phyloP scores from a whole-genome alignment of 768 basidiomycete species.

The Boletus huronensis region DNA sequence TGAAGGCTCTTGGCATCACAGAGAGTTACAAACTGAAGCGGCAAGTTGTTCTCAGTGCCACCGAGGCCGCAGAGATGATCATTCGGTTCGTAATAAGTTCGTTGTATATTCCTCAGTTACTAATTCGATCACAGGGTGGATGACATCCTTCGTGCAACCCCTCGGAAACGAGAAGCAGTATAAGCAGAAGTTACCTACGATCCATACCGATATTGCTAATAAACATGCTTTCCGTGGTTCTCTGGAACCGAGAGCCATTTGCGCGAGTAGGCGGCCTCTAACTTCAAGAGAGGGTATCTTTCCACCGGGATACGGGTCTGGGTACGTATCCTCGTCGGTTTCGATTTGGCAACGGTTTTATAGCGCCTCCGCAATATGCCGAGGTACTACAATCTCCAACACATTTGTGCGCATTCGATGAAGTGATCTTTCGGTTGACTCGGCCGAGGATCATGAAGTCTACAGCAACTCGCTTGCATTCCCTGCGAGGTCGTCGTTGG shows the following conservation, averaged over 20 bases:
- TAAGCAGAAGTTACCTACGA: constrained; percentile 28
- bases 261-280: background rate
- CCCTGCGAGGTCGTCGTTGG: too few species aligned
- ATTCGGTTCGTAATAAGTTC: constrained; percentile 57
- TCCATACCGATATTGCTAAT: constrained; percentile 1
- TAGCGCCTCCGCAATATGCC: background rate
- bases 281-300: background rate
- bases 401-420: background rate
- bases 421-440: background rate
- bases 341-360: background rate
- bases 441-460: too few species aligned
- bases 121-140: constrained; percentile 60
- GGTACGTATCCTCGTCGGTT: background rate
- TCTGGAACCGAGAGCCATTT: background rate
- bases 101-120: background rate
- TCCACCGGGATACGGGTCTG: background rate
- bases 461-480: too few species aligned
- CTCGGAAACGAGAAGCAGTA: constrained; percentile 80
- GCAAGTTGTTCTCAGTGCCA: constrained; percentile 91
- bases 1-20: constrained; percentile 84
- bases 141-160: constrained; percentile 84
- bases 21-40: constrained; percentile 98
- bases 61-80: constrained; percentile 98
- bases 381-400: background rate
- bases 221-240: background rate